phyloP scores from a whole-genome alignment of 495 filamentous ascomycete genomes.

The Aspergillus affinis region DNA sequence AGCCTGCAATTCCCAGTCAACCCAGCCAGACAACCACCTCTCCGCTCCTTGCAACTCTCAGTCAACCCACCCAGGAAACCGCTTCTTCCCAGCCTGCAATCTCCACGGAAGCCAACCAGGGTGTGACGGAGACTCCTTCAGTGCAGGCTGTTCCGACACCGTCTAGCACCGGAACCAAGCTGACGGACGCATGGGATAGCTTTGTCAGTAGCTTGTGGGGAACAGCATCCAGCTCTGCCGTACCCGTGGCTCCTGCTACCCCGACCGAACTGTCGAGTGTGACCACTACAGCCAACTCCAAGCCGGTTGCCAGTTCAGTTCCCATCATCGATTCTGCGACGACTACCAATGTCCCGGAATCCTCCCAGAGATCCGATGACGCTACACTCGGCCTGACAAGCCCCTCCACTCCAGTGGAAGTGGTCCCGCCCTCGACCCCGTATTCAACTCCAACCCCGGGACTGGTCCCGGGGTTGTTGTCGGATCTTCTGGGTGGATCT shows the following conservation, averaged over 20 bases:
- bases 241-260: not conserved
- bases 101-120: not conserved
- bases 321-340: not conserved
- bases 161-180: not conserved
- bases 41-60: too few relatives aligned
- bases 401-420: not conserved
- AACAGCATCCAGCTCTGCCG: not conserved
- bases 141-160: not conserved
- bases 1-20: too few relatives aligned
- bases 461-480: not conserved
- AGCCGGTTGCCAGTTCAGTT: not conserved
- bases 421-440: not conserved
- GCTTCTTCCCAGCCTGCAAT: too few relatives aligned
- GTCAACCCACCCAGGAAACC: not conserved
- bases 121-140: not conserved
- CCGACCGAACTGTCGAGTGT: not conserved
- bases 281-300: not conserved
- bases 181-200: not conserved
- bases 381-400: not conserved
- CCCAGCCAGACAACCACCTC: too few relatives aligned
- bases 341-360: not conserved
- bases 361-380: not conserved
- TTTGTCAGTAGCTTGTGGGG: slow-evolving; percentile 3
- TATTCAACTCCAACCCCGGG: not conserved
- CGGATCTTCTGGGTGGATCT: slow-evolving; percentile 1